Base-by-base conservation (phyloP, 1,284 basidiomycete species). In the Sanghuangporus sanghuang region DNA sequence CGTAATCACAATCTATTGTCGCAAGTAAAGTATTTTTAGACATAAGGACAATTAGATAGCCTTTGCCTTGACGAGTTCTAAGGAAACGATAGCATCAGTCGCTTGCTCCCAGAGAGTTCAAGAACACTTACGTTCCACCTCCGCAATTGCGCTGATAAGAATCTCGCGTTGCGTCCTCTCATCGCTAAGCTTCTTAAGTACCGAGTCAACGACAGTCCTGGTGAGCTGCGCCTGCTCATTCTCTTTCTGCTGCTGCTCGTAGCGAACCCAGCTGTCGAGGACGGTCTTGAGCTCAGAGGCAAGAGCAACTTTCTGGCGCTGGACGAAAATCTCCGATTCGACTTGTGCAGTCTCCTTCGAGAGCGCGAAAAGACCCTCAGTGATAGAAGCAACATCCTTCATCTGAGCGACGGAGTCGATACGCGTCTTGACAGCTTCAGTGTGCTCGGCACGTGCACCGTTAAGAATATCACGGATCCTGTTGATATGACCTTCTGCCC, bases 221-320 rank as follows among this genome's bases (percentile, higher is more conserved):
- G 95, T 90, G 61, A 99, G 87, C 62, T 93, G 90, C 40, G 85
- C 82, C 85, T 99, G 97, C 82, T 99, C 95, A 72, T 85, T 90
- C 84, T 99, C 96, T 81, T 97, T 95, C 75, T 89, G 84, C 77
- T 96, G 93, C 74, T 97, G 95, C 83, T 99, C 96, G 79, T 87
- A 96, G 73, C 96, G 92, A 66, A 96, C 96, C 96, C 96, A 98
- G 75, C 91, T 93, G 84, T 99, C 97, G 65, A 99, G 86, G 44
- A 99, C 96, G 44, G 88, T 71, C 82, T 98, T 99, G 76, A 98
- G 82, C 81, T 99, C 97, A 58, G 89, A 69, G 44, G 95, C 89
- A 71, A 98, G 80, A 57, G 85, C 87, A 68, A 91, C 89, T 78
- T 93, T 92, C 82, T 99, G 96, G 72, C 87, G 84, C 74, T 96